Evolutionary conservation across 2,329 filamentous ascomycete species (phyloP), one percentile per base, ranked within the genome.

Genomic region (Sarocladium oryzae): DNA sequence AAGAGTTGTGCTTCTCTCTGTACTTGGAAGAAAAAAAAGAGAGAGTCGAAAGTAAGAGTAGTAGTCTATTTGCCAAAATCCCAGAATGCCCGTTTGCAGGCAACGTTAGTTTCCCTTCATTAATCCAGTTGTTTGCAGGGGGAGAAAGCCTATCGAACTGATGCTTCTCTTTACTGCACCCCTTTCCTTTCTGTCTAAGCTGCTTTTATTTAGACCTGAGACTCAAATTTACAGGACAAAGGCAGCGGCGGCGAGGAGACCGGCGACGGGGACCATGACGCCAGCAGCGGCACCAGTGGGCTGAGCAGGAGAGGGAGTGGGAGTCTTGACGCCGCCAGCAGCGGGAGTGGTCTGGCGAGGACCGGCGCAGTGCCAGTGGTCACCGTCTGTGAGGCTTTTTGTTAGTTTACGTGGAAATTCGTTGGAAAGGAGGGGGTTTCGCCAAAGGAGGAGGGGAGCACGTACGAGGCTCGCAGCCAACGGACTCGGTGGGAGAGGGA

Each of bases 401-500:
- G 35, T 7, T 9, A 38, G 9, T 38, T 18, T 38, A 8, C 30
- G 15, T 32, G 30, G 35, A 38, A 16, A n/a, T n/a, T n/a, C n/a
- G n/a, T n/a, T n/a, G n/a, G n/a, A n/a, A n/a, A n/a, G n/a, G n/a
- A n/a, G n/a, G n/a, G n/a, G n/a, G n/a, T n/a, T n/a, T n/a, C n/a
- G n/a, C 28, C 13, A 7, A 13, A 13, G 13, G 28, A 30, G 13
- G 28, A 30, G 28, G 28, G 28, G 28, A 30, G 28, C 7, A 48
- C 43, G 4, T 33, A 48, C 43, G 43, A 21, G 66, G 56, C 45
- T 64, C 57, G 53, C 66, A 69, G 24, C 60, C 60, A 21, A 59
- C 52, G 3, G 61, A 66, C 23, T 69, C 61, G 51, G 64, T 66
- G 20, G 64, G 62, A 16, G 59, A 61, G n/a, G 63, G 61, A 18